These are phyloP conservation scores for Hymenochaete sp. DNA, from an alignment of 1,284 basidiomycete species.

Conservation along the genomic window DNA sequence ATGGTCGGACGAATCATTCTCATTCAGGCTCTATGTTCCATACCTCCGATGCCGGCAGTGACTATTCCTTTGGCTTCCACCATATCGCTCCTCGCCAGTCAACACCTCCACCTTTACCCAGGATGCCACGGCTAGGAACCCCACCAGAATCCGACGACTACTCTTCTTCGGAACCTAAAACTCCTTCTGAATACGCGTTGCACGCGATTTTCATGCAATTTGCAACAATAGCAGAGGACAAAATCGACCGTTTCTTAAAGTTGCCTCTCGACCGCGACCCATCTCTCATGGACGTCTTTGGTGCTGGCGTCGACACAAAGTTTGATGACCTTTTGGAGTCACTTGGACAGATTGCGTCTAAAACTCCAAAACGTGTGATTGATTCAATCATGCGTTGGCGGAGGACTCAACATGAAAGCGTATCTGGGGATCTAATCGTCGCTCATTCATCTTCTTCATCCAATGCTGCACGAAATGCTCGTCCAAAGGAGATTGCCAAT, in stretches of 20 bases:
- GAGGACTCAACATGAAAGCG: slow-evolving; percentile 62
- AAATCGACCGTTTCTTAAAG: slow-evolving; percentile 66
- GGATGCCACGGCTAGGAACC: slow-evolving; percentile 54
- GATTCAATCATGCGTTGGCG: slow-evolving; percentile 88
- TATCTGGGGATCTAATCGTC: slow-evolving; percentile 45
- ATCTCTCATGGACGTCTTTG: slow-evolving; percentile 57
- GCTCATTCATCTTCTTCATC: slow-evolving; percentile 42
- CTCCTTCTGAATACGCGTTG: slow-evolving; percentile 79
- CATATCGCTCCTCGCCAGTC: slow-evolving; percentile 27
- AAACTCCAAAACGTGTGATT: slow-evolving; percentile 76
- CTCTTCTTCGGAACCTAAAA: slow-evolving; percentile 59
- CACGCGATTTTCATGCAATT: slow-evolving; percentile 83
- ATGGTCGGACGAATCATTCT: slow-evolving; percentile 63
- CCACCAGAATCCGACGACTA: slow-evolving; percentile 55
- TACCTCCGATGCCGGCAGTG: slow-evolving; percentile 60
- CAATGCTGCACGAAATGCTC: slow-evolving; percentile 27
- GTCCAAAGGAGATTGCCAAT: slow-evolving; percentile 44
- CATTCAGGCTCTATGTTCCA: slow-evolving; percentile 65
- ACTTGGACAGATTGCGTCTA: slow-evolving; percentile 79
- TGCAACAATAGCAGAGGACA: slow-evolving; percentile 66
- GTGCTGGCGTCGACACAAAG: slow-evolving; percentile 59
- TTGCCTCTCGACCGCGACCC: slow-evolving; percentile 65
- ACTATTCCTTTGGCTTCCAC: slow-evolving; percentile 42
- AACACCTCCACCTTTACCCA: slow-evolving; percentile 69
- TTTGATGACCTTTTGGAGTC: slow-evolving; percentile 79